These are phyloP conservation scores for Eucalyptus curtisii DNA, from an alignment of 345 rosid genomes.

Conservation along the genomic window DNA sequence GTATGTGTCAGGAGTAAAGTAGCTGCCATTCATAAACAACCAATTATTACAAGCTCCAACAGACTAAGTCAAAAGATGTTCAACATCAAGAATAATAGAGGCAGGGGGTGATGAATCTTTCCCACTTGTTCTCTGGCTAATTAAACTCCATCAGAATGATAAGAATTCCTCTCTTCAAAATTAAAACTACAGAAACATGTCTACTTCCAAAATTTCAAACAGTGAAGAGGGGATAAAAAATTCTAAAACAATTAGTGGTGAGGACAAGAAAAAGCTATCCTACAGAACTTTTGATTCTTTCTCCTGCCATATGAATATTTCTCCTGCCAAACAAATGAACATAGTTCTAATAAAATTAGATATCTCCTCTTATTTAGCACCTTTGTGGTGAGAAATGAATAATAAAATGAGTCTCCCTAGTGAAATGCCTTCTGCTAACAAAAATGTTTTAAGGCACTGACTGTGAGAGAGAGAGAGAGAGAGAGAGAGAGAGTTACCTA, in stretches of 20 bases:
- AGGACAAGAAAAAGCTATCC: not conserved
- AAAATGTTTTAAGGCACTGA: not conserved
- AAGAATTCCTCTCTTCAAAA: not conserved
- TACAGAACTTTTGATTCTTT: not conserved
- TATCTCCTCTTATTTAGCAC: not conserved
- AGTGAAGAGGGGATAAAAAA: not conserved
- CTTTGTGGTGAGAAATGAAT: not conserved
- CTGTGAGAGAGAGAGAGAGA: not conserved
- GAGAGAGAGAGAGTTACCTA: constrained; percentile 28
- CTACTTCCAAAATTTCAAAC: not conserved
- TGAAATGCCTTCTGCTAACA: not conserved
- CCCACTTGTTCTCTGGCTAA: not conserved
- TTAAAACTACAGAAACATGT: not conserved
- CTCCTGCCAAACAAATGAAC: not conserved
- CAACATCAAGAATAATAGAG: not conserved
- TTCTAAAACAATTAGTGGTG: not conserved
- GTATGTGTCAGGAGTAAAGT: constrained; percentile 93
- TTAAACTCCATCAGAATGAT: not conserved
- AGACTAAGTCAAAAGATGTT: not conserved
- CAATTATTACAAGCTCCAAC: not conserved
- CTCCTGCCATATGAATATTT: not conserved
- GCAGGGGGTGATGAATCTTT: not conserved
- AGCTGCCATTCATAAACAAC: constrained; percentile 34
- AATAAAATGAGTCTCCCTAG: not conserved
- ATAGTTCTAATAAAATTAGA: not conserved